Evolutionary conservation across 257 asterid species (phyloP), one percentile per base, ranked within the genome.

Genomic region (Rehmannia glutinosa): DNA sequence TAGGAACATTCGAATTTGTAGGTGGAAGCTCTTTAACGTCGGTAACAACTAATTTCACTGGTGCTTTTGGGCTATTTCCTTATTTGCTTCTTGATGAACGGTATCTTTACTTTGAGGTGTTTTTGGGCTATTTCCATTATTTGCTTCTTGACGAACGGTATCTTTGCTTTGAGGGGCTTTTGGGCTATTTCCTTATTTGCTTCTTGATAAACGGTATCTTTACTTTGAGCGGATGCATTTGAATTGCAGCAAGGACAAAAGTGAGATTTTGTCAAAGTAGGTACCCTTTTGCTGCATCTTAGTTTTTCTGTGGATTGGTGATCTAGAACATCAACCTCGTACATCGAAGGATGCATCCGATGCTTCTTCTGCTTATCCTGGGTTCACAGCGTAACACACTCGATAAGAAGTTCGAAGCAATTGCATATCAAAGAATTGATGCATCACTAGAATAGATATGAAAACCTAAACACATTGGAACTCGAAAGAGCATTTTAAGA

Each of bases 341-440:
- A 86, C 87, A 83, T 80, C 15, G 86, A 78, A 70, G 96, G 92
- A 73, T 74, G 80, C 86, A 86, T 80, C 79, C 81, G 79, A 27
- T 16, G 70, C 82, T 71, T 88, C 80, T 84, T 91, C 78, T 69
- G 86, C 73, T 68, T 78, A 60, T 76, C 79, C 81, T 63, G n/a
- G 77, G 36, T 74, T 57, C 32, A 68, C n/a, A 9, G 36, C 46
- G 50, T 6, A 42, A 66, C 9, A 55, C 0, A 30, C 64, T 13
- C 45, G 70, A 27, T 23, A 30, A 50, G 39, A 70, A 52, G 21
- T 53, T 30, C 27, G 11, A 55, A 46, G 50, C 39, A 11, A 60
- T 23, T n/a, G 52, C 30, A n/a, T 20, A 53, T 30, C 47, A 62
- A 64, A 67, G 12, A n/a, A 19, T 32, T 35, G 15, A 47, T 53